Evolutionary conservation across 306 rosid genomes (phyloP).

Genomic region (Fragaria ananassa): DNA sequence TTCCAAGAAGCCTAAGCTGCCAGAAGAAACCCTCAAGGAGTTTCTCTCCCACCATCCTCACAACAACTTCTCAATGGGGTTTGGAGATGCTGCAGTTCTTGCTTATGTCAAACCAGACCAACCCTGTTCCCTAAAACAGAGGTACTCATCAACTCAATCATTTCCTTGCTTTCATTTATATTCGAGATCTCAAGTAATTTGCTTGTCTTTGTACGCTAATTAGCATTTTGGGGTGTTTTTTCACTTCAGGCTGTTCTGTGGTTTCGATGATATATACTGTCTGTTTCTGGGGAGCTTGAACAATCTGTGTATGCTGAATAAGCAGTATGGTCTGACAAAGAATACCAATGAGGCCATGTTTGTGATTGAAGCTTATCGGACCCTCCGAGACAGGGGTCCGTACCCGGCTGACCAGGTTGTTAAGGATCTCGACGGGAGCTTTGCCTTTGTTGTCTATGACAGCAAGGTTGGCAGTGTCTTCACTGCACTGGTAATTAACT

Average conservation of each 20-base stretch:
- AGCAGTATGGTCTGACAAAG: constrained; percentile 79
- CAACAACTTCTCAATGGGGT: constrained; percentile 61
- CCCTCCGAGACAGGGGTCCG: constrained; percentile 92
- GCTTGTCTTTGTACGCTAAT: neutral
- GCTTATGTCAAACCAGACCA: constrained; percentile 66
- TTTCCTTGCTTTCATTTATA: neutral
- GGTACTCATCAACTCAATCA: constrained; percentile 34
- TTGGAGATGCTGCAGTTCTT: constrained; percentile 72
- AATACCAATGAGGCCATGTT: constrained; percentile 71
- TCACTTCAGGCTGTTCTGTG: constrained; percentile 69
- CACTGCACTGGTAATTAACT: constrained; percentile 68
- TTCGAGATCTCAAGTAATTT: neutral
- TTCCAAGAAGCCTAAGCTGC: constrained; percentile 72
- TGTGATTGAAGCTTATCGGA: constrained; percentile 84
- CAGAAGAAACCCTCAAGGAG: constrained; percentile 68
- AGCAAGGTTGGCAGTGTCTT: constrained; percentile 81
- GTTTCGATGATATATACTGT: constrained; percentile 80
- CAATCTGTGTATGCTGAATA: constrained; percentile 56
- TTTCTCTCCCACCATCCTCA: constrained; percentile 71
- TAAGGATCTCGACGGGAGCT: constrained; percentile 90
- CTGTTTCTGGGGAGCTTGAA: constrained; percentile 79
- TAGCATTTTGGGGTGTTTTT: neutral
- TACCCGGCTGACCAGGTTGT: constrained; percentile 97
- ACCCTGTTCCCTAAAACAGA: constrained; percentile 46
- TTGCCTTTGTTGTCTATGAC: constrained; percentile 95